phyloP scores from a whole-genome alignment of 345 rosid species.

The Lepidium africanum region DNA sequence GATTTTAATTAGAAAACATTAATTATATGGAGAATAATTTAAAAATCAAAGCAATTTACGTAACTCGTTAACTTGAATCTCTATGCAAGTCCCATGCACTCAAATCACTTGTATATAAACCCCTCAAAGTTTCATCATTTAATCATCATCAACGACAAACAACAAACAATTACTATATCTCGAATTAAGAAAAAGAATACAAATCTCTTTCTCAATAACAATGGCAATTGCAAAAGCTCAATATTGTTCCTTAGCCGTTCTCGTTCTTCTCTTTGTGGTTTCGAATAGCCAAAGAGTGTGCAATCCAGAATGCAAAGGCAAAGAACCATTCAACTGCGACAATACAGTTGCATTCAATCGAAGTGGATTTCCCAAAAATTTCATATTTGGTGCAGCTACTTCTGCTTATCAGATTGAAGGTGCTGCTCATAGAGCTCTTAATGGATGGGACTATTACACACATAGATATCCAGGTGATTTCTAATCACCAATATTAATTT shows the following conservation, averaged over 20 bases:
- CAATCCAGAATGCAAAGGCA: conserved; percentile 11
- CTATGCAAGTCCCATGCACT: neutral
- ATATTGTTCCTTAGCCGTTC: neutral
- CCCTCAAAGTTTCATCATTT: neutral
- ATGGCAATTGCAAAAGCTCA: conserved; percentile 5
- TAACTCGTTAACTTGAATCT: neutral
- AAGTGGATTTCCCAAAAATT: neutral
- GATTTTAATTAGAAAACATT: too few relatives aligned
- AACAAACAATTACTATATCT: neutral
- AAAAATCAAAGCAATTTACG: neutral
- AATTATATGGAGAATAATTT: neutral
- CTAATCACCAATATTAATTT: too few relatives aligned
- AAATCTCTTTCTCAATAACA: neutral
- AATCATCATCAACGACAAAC: neutral
- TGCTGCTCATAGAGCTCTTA: conserved; percentile 17
- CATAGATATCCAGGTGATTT: too few relatives aligned
- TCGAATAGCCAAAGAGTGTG: conserved; percentile 3
- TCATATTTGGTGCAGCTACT: conserved; percentile 18
- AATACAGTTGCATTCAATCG: conserved; percentile 6
- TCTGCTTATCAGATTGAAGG: conserved; percentile 9
- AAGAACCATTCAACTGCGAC: conserved; percentile 15
- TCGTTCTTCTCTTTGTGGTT: neutral
- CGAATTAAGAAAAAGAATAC: neutral
- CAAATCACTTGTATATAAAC: neutral
- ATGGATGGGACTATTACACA: conserved; percentile 11